Evolutionary conservation across 768 basidiomycete species (phyloP).

Genomic region (Agaricus blazei): DNA sequence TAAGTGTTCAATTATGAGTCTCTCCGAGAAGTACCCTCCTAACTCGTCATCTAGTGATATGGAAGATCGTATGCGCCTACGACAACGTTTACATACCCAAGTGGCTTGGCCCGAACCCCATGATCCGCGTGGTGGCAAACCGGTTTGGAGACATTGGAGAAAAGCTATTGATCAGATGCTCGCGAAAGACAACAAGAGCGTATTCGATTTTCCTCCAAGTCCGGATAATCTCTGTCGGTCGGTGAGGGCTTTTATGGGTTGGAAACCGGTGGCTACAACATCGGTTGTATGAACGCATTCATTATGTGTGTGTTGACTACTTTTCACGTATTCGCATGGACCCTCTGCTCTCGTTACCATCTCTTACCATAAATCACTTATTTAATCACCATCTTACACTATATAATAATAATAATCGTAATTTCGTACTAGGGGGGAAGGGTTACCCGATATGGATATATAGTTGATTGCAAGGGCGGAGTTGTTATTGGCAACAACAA

Average conservation of each 20-base stretch:
- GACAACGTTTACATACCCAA: conserved; percentile 38
- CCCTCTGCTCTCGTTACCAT: too few relatives aligned
- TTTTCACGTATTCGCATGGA: not conserved
- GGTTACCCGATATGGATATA: conserved; percentile 9
- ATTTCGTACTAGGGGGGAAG: not conserved
- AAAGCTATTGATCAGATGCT: conserved; percentile 6
- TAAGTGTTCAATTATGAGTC: conserved; percentile 25
- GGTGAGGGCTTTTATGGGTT: conserved; percentile 52
- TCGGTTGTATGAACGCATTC: too few relatives aligned
- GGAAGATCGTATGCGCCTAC: conserved; percentile 65
- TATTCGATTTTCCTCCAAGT: conserved; percentile 23
- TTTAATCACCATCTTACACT: too few relatives aligned
- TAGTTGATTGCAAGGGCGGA: conserved; percentile 21
- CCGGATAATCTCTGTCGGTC: conserved; percentile 36
- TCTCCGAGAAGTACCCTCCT: not conserved
- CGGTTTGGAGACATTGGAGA: conserved; percentile 7
- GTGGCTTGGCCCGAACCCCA: conserved; percentile 48
- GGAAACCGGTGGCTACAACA: conserved; percentile 23
- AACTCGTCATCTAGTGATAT: conserved; percentile 51
- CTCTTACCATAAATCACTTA: too few relatives aligned
- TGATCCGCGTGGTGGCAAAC: conserved; percentile 15
- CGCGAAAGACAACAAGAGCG: conserved; percentile 14
- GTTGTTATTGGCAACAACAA: too few relatives aligned
- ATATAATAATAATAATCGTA: too few relatives aligned
- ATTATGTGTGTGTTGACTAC: conserved; percentile 4